Conservation (phyloP, 202 grass and related monocot species). For the Miscanthus sacchariflorus region DNA sequence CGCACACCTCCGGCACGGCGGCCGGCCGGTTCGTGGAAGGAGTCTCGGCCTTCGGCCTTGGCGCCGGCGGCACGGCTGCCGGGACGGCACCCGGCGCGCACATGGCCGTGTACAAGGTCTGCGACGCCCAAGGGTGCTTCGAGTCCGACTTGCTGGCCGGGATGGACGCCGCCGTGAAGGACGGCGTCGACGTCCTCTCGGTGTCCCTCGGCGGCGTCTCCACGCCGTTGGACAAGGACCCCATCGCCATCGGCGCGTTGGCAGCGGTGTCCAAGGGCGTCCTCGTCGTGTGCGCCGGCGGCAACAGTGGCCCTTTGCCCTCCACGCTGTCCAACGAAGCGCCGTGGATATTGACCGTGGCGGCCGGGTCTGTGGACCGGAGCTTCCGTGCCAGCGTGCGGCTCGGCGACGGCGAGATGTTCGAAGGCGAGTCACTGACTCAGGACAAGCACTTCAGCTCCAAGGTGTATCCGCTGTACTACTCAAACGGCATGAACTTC, state of each 20-base stretch:
- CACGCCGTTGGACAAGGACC: constrained; percentile 52
- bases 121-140: constrained; percentile 47
- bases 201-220: constrained; percentile 63
- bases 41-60: constrained; percentile 50
- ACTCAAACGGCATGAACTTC: constrained; percentile 44
- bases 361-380: constrained; percentile 57
- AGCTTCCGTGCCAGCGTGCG: constrained; percentile 59
- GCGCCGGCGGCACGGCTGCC: constrained; percentile 36
- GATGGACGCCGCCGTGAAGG: constrained; percentile 59
- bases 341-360: constrained; percentile 65
- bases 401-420: constrained; percentile 58
- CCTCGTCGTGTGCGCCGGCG: constrained; percentile 56
- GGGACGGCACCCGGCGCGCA: constrained; percentile 59
- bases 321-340: constrained; percentile 56
- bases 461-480: constrained; percentile 47
- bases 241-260: constrained; percentile 60
- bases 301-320: constrained; percentile 50
- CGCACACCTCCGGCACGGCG: constrained; percentile 56
- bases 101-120: constrained; percentile 71
- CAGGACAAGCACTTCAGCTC: constrained; percentile 58
- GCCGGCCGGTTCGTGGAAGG: constrained; percentile 50
- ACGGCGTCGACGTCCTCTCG: constrained; percentile 68
- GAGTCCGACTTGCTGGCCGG: constrained; percentile 57
- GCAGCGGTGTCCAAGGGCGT: constrained; percentile 47
- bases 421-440: constrained; percentile 58